Evolutionary conservation across 768 basidiomycete species (phyloP).

Genomic region (Glaciozyma antarctica): DNA sequence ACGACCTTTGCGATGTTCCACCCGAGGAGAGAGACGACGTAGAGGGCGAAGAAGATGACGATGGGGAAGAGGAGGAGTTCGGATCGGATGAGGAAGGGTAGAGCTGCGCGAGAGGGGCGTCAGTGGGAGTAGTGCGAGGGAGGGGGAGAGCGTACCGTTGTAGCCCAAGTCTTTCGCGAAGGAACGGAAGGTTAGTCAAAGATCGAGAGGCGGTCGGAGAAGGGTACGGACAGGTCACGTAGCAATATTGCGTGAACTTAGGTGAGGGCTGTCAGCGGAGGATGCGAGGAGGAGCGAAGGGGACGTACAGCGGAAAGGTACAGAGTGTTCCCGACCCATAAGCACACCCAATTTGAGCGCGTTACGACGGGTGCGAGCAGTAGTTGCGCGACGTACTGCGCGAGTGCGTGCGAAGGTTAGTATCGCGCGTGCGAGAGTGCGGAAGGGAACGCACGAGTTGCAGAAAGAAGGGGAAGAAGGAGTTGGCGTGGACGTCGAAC

Average conservation of each 20-base stretch:
- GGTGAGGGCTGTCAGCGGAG: constrained; percentile 1
- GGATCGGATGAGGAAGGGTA: constrained; percentile 87
- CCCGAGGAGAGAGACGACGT: constrained; percentile 74
- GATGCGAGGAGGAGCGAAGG: background rate
- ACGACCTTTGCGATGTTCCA: constrained; percentile 81
- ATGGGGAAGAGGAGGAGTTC: constrained; percentile 85
- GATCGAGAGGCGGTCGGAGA: background rate
- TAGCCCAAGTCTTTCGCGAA: constrained; percentile 27
- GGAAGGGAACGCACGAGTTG: constrained; percentile 45
- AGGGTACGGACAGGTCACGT: constrained; percentile 51
- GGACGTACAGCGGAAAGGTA: constrained; percentile 56
- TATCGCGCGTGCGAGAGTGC: too few relatives aligned
- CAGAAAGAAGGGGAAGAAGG: constrained; percentile 89
- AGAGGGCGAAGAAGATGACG: constrained; percentile 73
- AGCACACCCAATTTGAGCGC: constrained; percentile 82
- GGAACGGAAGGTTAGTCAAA: background rate
- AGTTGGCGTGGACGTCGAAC: constrained; percentile 93
- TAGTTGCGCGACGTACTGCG: constrained; percentile 66
- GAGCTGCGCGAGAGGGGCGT: constrained; percentile 43
- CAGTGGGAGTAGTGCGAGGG: background rate
- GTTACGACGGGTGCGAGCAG: constrained; percentile 74
- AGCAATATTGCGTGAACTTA: constrained; percentile 81
- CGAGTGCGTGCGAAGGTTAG: too few relatives aligned
- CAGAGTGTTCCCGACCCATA: constrained; percentile 83
- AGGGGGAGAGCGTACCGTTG: constrained; percentile 13